Percentiles rank a stretch among this genome's conserved stretches.
Conservation (phyloP, 2,329 filamentous ascomycete genomes). For the Claviceps sorghi region DNA sequence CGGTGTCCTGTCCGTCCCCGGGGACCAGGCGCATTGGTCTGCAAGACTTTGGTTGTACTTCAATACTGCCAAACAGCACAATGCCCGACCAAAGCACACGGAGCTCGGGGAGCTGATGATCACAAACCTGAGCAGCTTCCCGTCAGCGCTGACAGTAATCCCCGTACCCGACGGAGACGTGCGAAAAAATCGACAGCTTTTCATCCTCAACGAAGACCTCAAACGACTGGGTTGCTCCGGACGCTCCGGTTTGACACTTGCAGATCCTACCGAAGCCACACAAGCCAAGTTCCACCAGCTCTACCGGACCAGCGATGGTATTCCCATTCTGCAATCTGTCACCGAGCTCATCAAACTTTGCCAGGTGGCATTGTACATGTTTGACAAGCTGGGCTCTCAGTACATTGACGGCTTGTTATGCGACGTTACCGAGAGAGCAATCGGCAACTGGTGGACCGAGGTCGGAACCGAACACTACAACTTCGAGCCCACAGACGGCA, state of each 20-base stretch:
- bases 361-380: conserved; percentile 76
- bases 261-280: conserved; percentile 64
- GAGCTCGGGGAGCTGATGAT: conserved; percentile 76
- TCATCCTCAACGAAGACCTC: conserved; percentile 87
- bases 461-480: conserved; percentile 87
- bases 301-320: conserved; percentile 73
- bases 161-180: conserved; percentile 77
- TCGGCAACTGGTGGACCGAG: conserved; percentile 93
- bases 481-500: conserved; percentile 81
- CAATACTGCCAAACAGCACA: conserved; percentile 68
- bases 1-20: conserved; percentile 67
- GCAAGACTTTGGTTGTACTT: conserved; percentile 69
- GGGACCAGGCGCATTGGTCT: conserved; percentile 68
- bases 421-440: conserved; percentile 78
- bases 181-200: conserved; percentile 62
- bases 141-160: conserved; percentile 85
- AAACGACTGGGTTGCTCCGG: conserved; percentile 89
- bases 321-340: conserved; percentile 63
- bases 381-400: conserved; percentile 71
- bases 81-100: conserved; percentile 73
- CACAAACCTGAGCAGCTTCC: conserved; percentile 84
- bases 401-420: conserved; percentile 89
- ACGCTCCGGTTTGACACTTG: conserved; percentile 68
- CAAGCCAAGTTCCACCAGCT: conserved; percentile 84
- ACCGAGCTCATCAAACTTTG: conserved; percentile 83